phyloP scores from a whole-genome alignment of 2,329 filamentous ascomycete species.

The Talaromyces sp. region DNA sequence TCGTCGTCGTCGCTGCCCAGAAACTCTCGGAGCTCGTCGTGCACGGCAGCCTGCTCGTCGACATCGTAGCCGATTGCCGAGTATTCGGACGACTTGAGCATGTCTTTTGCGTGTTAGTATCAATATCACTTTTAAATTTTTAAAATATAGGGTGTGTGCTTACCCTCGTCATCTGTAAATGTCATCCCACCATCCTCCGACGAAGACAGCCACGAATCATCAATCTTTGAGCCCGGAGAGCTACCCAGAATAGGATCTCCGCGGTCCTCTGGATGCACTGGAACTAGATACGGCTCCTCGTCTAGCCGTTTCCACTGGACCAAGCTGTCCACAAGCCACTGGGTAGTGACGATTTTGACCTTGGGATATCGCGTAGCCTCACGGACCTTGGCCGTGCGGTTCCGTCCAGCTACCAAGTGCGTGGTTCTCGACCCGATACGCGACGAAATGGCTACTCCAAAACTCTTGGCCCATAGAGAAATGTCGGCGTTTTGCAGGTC shows the following conservation, averaged over 20 bases:
- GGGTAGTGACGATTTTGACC: slow-evolving; percentile 86
- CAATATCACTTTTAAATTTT: slow-evolving; percentile 20
- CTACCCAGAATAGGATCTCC: slow-evolving; percentile 32
- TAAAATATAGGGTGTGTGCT: slow-evolving; percentile 9
- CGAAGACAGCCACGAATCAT: slow-evolving; percentile 41
- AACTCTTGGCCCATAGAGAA: slow-evolving; percentile 78
- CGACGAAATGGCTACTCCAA: slow-evolving; percentile 63
- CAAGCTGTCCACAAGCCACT: slow-evolving; percentile 84
- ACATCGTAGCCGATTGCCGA: slow-evolving; percentile 54
- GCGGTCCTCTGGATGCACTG: slow-evolving; percentile 67
- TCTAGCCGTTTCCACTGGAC: slow-evolving; percentile 77
- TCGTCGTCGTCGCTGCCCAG: slow-evolving; percentile 50
- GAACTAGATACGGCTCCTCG: slow-evolving; percentile 72
- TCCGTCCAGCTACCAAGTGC: slow-evolving; percentile 51
- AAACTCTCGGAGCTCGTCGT: slow-evolving; percentile 74
- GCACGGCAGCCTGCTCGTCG: slow-evolving; percentile 60
- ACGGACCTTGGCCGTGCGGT: slow-evolving; percentile 84
- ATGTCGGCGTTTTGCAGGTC: slow-evolving; percentile 80
- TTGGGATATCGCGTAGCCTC: slow-evolving; percentile 73
- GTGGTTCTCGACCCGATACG: slow-evolving; percentile 45
- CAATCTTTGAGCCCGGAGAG: slow-evolving; percentile 37
- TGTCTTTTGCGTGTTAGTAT: slow-evolving; percentile 36
- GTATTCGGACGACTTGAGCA: slow-evolving; percentile 48
- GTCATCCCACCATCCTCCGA: slow-evolving; percentile 47
- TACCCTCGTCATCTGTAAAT: slow-evolving; percentile 40